A percentile compares a stretch with the other conserved stretches of the same genome.
Evolutionary conservation across 2,329 filamentous ascomycete genomes (phyloP).

Genomic region (Epichloe amarillans): DNA sequence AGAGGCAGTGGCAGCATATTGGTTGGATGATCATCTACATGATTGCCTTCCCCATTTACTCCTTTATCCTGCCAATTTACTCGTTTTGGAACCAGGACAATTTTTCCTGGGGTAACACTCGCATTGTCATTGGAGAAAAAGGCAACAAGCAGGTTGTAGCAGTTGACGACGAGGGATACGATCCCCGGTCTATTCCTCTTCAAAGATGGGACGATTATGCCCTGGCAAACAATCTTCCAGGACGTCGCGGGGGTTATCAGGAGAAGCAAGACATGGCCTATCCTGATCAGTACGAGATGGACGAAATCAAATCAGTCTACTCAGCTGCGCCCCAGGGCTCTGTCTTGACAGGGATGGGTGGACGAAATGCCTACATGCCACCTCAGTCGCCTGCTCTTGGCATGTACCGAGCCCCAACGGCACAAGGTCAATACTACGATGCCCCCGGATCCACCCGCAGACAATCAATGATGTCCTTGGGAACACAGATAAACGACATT

Average conservation of each 20-base stretch:
- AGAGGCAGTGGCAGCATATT: slow-evolving; percentile 94
- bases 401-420: slow-evolving; percentile 31
- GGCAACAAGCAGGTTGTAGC: slow-evolving; percentile 84
- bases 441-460: slow-evolving; percentile 41
- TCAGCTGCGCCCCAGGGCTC: slow-evolving; percentile 83
- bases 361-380: slow-evolving; percentile 63
- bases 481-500: slow-evolving; percentile 30
- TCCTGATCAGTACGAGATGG: slow-evolving; percentile 82
- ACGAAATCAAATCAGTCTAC: slow-evolving; percentile 94
- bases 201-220: slow-evolving; percentile 98
- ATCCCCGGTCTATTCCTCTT: slow-evolving; percentile 83
- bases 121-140: slow-evolving; percentile 90
- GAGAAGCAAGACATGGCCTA: slow-evolving; percentile 55
- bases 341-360: slow-evolving; percentile 71
- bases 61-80: slow-evolving; percentile 80
- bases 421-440: slow-evolving; percentile 34
- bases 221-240: slow-evolving; percentile 70
- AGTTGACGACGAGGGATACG: slow-evolving; percentile 71
- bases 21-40: slow-evolving; percentile 99
- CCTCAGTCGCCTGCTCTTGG: slow-evolving; percentile 68
- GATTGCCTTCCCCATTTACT: slow-evolving; percentile 88
- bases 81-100: slow-evolving; percentile 99
- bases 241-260: slow-evolving; percentile 64
- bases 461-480: slow-evolving; percentile 60
- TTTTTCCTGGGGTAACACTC: slow-evolving; percentile 97